phyloP scores from a whole-genome alignment of 768 basidiomycete genomes.

The Auricularia auricula-judae region DNA sequence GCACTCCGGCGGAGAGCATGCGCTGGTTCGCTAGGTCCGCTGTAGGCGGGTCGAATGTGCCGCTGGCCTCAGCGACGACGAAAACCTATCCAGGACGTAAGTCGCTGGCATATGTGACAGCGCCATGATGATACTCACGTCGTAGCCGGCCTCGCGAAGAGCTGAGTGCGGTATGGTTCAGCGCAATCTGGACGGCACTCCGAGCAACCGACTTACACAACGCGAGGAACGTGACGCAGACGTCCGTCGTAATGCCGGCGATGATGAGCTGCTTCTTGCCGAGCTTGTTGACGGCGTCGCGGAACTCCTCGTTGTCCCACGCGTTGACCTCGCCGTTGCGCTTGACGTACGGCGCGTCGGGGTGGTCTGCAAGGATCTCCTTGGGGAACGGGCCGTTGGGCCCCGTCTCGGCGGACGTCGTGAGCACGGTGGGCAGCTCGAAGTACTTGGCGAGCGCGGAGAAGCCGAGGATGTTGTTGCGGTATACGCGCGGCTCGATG shows the following conservation, averaged over 20 bases:
- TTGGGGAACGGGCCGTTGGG: slow-evolving; percentile 38
- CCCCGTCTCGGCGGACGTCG: slow-evolving; percentile 32
- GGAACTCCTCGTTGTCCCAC: slow-evolving; percentile 41
- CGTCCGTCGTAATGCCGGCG: slow-evolving; percentile 39
- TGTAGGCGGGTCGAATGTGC: slow-evolving; percentile 28
- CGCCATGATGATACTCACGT: background rate
- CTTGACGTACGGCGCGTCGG: slow-evolving; percentile 33
- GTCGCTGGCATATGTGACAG: too few relatives aligned
- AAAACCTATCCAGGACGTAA: slow-evolving; percentile 27
- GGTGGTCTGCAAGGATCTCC: slow-evolving; percentile 35
- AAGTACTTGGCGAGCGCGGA: slow-evolving; percentile 35
- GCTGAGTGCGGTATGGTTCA: slow-evolving; percentile 10
- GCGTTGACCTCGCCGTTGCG: slow-evolving; percentile 40
- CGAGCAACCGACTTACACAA: slow-evolving; percentile 15
- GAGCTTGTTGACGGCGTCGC: slow-evolving; percentile 34
- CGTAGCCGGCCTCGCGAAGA: slow-evolving; percentile 27
- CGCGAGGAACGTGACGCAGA: slow-evolving; percentile 40
- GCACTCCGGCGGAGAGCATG: slow-evolving; percentile 36
- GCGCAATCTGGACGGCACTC: background rate
- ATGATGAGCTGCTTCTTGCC: slow-evolving; percentile 40
- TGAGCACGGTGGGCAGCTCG: slow-evolving; percentile 34
- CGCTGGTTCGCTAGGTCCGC: slow-evolving; percentile 36
- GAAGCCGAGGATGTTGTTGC: slow-evolving; percentile 37
- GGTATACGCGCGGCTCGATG: slow-evolving; percentile 25
- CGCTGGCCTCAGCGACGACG: slow-evolving; percentile 37